phyloP scores from a whole-genome alignment of 2,329 filamentous ascomycete species.

The Trichoderma afroharzianum region DNA sequence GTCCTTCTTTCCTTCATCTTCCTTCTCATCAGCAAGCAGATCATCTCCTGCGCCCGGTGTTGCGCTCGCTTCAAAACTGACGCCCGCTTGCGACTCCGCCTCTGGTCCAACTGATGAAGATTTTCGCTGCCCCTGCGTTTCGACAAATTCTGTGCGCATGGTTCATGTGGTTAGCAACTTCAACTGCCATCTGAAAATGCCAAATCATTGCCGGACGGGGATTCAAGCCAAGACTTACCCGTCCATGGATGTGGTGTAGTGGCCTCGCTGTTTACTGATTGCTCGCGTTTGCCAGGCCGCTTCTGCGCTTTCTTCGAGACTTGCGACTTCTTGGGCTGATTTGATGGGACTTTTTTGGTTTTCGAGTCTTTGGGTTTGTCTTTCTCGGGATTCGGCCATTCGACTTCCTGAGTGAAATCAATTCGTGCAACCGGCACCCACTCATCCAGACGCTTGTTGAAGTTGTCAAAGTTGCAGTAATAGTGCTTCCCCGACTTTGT shows the following conservation, averaged over 20 bases:
- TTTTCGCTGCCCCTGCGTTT: conserved; percentile 44
- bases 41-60: conserved; percentile 48
- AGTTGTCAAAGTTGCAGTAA: conserved; percentile 97
- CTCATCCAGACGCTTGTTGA: conserved; percentile 84
- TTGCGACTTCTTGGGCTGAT: conserved; percentile 53
- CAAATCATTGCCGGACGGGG: not conserved
- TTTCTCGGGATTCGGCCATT: conserved; percentile 93
- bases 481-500: conserved; percentile 85
- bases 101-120: conserved; percentile 42
- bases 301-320: conserved; percentile 58
- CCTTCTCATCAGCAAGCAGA: conserved; percentile 53
- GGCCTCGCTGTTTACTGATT: conserved; percentile 51
- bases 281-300: conserved; percentile 52
- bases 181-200: not conserved
- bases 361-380: conserved; percentile 71
- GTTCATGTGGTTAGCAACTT: not conserved
- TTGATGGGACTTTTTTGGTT: conserved; percentile 64
- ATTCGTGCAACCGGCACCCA: conserved; percentile 84
- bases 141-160: conserved; percentile 41
- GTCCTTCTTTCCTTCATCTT: conserved; percentile 44
- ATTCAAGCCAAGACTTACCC: conserved; percentile 25
- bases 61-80: conserved; percentile 39
- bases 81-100: conserved; percentile 42
- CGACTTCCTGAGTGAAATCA: conserved; percentile 84
- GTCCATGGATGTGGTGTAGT: conserved; percentile 53